Percentiles rank a stretch among this genome's conserved stretches.
Conservation (phyloP, 148 eudicot species). For the Drosera capensis region DNA sequence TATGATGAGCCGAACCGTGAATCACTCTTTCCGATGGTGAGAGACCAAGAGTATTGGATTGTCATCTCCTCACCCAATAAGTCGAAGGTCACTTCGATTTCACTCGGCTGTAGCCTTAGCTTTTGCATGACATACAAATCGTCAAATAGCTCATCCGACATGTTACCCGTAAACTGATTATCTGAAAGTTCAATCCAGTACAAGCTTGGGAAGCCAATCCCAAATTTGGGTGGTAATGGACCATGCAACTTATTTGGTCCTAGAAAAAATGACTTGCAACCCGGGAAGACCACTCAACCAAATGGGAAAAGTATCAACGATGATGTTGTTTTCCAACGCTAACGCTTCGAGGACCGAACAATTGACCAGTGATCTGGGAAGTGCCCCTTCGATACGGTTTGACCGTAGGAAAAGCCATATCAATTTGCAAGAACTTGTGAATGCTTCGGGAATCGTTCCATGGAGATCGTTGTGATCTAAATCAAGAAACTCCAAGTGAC, state of each 20-base stretch:
- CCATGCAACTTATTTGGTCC: slow-evolving; percentile 26
- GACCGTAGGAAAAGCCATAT: too few relatives aligned
- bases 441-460: too few relatives aligned
- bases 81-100: too few relatives aligned
- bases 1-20: slow-evolving; percentile 17
- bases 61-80: neutral
- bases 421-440: too few relatives aligned
- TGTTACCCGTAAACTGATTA: slow-evolving; percentile 20
- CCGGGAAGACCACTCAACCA: slow-evolving; percentile 29
- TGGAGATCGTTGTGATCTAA: too few relatives aligned
- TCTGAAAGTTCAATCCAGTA: slow-evolving; percentile 28
- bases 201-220: slow-evolving; percentile 8
- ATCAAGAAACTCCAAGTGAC: too few relatives aligned
- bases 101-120: neutral
- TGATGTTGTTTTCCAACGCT: slow-evolving; percentile 19
- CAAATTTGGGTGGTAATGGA: neutral
- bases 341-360: slow-evolving; percentile 13
- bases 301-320: slow-evolving; percentile 26
- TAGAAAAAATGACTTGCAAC: slow-evolving; percentile 21
- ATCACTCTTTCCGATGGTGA: slow-evolving; percentile 15
- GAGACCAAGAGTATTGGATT: neutral
- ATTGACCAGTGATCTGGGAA: neutral
- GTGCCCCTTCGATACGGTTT: too few relatives aligned
- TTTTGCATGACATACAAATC: slow-evolving; percentile 17
- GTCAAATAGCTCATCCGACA: slow-evolving; percentile 11